These are phyloP conservation scores for Rutstroemia sp. DNA, from an alignment of 2,329 filamentous ascomycete species.

Conservation along the genomic window DNA sequence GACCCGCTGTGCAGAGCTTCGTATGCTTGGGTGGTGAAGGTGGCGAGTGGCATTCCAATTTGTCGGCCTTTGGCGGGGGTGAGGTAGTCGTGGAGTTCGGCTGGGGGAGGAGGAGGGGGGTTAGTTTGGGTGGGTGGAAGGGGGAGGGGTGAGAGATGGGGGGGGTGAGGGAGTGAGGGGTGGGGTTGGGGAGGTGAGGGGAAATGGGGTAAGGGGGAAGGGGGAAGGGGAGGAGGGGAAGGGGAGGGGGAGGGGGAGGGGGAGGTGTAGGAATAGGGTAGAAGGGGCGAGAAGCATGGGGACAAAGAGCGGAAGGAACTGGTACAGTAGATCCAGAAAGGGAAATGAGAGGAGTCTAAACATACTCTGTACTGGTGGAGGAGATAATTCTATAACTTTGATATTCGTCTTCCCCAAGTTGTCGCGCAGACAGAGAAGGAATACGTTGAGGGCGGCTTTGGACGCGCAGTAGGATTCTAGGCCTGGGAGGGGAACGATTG, in stretches of 20 bases:
- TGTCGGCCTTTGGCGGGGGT: conserved; percentile 35
- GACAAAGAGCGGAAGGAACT: too few relatives aligned
- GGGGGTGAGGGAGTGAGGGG: too few relatives aligned
- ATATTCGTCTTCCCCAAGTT: conserved; percentile 32
- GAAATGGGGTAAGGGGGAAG: background rate
- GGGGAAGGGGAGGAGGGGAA: background rate
- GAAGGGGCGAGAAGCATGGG: too few relatives aligned
- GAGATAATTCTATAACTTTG: conserved; percentile 37
- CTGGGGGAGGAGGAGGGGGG: background rate
- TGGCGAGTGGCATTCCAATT: conserved; percentile 41
- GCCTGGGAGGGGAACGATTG: conserved; percentile 13
- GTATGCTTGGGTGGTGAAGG: background rate
- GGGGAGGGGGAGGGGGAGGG: too few relatives aligned
- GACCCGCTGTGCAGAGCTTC: background rate
- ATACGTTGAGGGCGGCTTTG: conserved; percentile 38
- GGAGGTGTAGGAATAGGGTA: too few relatives aligned
- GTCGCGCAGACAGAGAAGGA: conserved; percentile 35
- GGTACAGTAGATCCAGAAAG: too few relatives aligned
- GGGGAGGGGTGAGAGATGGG: background rate
- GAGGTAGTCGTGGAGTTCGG: conserved; percentile 39
- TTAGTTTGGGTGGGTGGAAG: conserved; percentile 11
- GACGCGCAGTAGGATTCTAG: conserved; percentile 37
- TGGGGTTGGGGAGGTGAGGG: conserved; percentile 14
- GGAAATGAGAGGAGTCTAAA: background rate
- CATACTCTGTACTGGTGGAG: conserved; percentile 27